Evolutionary conservation across 345 rosid genomes (phyloP).

Genomic region (sweet orange (Citrus sinensis)): DNA sequence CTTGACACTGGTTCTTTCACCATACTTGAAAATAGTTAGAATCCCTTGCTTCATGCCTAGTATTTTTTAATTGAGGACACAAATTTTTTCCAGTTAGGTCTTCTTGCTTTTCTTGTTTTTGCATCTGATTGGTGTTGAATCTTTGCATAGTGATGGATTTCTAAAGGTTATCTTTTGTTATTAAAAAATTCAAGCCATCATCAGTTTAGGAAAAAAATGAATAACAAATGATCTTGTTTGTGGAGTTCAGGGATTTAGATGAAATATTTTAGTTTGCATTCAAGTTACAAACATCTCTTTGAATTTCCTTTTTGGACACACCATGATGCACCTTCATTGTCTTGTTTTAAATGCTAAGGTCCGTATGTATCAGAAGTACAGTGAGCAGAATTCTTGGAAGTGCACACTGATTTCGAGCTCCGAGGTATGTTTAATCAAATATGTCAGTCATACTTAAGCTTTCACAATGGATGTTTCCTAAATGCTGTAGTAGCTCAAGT

Average conservation of each 20-base stretch:
- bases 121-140: background rate
- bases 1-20: background rate
- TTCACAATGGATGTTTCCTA: background rate
- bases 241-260: background rate
- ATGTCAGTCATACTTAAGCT: background rate
- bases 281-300: background rate
- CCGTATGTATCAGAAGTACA: conserved; percentile 85
- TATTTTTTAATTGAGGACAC: background rate
- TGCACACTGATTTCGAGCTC: conserved; percentile 62
- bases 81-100: background rate
- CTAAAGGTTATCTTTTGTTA: background rate
- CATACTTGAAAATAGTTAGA: background rate
- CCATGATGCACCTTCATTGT: conserved; percentile 17
- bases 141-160: background rate
- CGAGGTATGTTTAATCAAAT: conserved; percentile 49
- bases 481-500: background rate
- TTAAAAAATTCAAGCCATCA: background rate
- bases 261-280: background rate
- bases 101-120: background rate
- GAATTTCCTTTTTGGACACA: conserved; percentile 3
- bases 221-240: background rate
- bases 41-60: background rate
- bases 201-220: background rate
- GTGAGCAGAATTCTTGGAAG: conserved; percentile 83
- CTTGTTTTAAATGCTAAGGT: conserved; percentile 39